Percentiles rank a stretch among this genome's conserved stretches.
phyloP scores from a whole-genome alignment of 345 rosid species.

The Excoecaria cochinchinensis region DNA sequence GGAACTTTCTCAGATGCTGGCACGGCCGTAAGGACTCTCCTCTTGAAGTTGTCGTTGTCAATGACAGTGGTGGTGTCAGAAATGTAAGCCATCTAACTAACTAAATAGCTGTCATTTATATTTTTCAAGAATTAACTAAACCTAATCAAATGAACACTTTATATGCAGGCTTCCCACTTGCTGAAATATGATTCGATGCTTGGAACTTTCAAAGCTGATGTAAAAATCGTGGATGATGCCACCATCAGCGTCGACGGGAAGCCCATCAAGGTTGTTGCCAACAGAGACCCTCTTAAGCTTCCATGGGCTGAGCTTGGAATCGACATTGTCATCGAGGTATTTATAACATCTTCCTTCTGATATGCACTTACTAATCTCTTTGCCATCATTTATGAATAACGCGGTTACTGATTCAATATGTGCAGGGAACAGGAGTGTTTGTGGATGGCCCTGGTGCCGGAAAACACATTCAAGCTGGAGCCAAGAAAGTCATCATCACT shows the following conservation, averaged over 20 bases:
- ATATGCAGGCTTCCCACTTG: conserved; percentile 88
- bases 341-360: neutral
- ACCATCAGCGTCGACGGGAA: conserved; percentile 96
- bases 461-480: conserved; percentile 97
- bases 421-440: conserved; percentile 96
- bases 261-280: conserved; percentile 78
- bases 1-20: conserved; percentile 99
- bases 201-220: conserved; percentile 93
- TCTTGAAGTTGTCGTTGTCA: conserved; percentile 82
- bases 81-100: conserved; percentile 50
- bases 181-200: conserved; percentile 93
- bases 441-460: conserved; percentile 99
- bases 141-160: too few relatives aligned
- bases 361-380: neutral
- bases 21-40: conserved; percentile 94
- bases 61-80: conserved; percentile 99
- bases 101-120: too few relatives aligned
- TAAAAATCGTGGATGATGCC: conserved; percentile 67
- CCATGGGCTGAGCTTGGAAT: conserved; percentile 99
- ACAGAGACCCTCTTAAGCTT: conserved; percentile 93
- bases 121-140: too few relatives aligned
- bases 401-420: neutral
- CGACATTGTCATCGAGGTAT: conserved; percentile 95
- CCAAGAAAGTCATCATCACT: conserved; percentile 92
- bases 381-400: neutral